A percentile compares a stretch with the other conserved stretches of the same genome.
Evolutionary conservation across 768 basidiomycete species (phyloP).

Genomic region (Mycena crocata): DNA sequence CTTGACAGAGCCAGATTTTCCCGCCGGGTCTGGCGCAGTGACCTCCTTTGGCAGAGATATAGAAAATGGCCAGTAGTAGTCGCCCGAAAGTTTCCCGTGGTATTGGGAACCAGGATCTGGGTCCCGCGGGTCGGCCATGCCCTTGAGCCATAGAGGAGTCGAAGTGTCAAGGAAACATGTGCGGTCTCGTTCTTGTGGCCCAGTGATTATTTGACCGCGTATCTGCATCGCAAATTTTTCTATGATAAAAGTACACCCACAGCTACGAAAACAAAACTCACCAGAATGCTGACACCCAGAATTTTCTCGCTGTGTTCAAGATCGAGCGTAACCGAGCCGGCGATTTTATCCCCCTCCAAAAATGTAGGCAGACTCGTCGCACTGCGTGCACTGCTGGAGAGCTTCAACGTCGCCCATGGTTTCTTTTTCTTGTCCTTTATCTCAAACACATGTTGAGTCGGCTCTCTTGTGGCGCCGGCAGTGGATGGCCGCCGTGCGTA

Average conservation of each 20-base stretch:
- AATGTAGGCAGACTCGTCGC: slow-evolving; percentile 22
- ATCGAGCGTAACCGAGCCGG: slow-evolving; percentile 25
- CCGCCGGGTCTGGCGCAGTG: slow-evolving; percentile 27
- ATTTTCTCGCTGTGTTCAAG: slow-evolving; percentile 28
- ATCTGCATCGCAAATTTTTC: not conserved
- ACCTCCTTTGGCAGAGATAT: slow-evolving; percentile 51
- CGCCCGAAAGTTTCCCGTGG: slow-evolving; percentile 48
- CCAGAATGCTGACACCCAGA: slow-evolving; percentile 24
- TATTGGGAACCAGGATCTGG: slow-evolving; percentile 28
- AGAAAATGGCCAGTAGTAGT: slow-evolving; percentile 53
- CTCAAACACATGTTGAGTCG: slow-evolving; percentile 32
- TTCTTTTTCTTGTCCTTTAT: slow-evolving; percentile 34
- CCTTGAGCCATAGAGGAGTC: slow-evolving; percentile 33
- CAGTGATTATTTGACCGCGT: slow-evolving; percentile 28
- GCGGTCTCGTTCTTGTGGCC: slow-evolving; percentile 10
- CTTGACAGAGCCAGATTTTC: slow-evolving; percentile 17
- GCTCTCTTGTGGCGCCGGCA: slow-evolving; percentile 19
- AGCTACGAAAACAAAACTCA: not conserved
- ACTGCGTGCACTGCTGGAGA: slow-evolving; percentile 24
- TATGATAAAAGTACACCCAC: not conserved
- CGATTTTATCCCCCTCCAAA: slow-evolving; percentile 25
- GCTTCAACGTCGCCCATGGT: slow-evolving; percentile 32
- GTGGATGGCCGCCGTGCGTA: slow-evolving; percentile 27
- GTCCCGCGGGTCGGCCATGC: slow-evolving; percentile 21
- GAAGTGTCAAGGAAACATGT: slow-evolving; percentile 25